Evolutionary conservation across 164 flowering plant genomes (phyloP).

Genomic region (Chimonanthus praecox): DNA sequence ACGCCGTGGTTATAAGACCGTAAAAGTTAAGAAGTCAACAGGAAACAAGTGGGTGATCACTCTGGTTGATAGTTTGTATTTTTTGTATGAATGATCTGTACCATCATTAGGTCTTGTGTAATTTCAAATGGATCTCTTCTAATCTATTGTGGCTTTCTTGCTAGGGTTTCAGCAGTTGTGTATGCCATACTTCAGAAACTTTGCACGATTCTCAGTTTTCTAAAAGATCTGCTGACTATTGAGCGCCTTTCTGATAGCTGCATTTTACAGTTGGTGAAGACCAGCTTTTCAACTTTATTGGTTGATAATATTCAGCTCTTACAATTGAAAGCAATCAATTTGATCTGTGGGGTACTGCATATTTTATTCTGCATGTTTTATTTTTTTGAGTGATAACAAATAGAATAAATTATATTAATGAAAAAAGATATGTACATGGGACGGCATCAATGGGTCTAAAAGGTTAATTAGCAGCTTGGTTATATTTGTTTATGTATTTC

Average conservation of each 20-base stretch:
- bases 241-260: conserved; percentile 90
- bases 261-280: conserved; percentile 77
- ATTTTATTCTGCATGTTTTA: background rate
- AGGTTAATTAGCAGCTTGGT: background rate
- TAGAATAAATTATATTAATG: no score
- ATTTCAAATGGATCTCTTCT: conserved; percentile 18
- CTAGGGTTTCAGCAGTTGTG: conserved; percentile 69
- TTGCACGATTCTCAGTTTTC: conserved; percentile 76
- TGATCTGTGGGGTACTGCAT: conserved; percentile 69
- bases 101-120: conserved; percentile 5
- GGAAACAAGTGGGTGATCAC: conserved; percentile 55
- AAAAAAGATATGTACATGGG: no score
- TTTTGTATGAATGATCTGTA: conserved; percentile 10
- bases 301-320: conserved; percentile 91
- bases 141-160: conserved; percentile 14
- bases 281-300: conserved; percentile 71
- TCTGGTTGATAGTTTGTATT: conserved; percentile 23
- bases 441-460: no score
- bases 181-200: conserved; percentile 73
- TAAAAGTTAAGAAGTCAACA: conserved; percentile 59
- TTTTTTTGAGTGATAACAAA: background rate
- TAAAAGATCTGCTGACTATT: conserved; percentile 67
- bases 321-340: conserved; percentile 81
- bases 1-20: conserved; percentile 45
- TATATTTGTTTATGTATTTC: background rate